Evolutionary conservation across 1,284 basidiomycete genomes (phyloP), one percentile per base, ranked within the genome.

Genomic region (Ustilago xerochloae): DNA sequence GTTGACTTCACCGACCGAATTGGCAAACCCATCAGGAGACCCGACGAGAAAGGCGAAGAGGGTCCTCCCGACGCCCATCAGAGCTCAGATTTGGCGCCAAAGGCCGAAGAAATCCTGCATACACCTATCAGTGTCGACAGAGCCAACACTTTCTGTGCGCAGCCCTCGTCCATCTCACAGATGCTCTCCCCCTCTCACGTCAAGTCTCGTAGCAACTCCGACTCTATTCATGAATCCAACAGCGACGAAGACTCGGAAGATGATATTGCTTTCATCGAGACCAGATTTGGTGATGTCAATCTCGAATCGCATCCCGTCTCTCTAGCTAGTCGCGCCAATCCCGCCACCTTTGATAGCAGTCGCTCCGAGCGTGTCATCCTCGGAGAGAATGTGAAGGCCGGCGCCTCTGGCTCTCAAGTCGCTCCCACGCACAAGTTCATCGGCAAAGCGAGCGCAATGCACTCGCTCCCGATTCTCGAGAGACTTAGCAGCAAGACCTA

Each of bases 1-100:
- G 66, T 81, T 33, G 80, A 81, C 57, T 79, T 81, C 43, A 72
- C 62, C 8, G 79, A 79, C 22, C 64, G 63, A 28, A 72, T 81
- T 16, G 80, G 80, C 45, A 77, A 71, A 10, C 75, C 74, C 24
- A 76, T 79, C 46, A 24, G 65, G 8, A 58, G 79, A 18, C 77
- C 78, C 1, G 77, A 75, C 45, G 77, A 80, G 12, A 77, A 75
- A 28, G 53, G 59, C 29, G 75, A 77, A 18, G 68, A 72, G 4
- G 38, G n/a, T 13, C 38, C 12, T 36, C 41, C 26, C 22, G 56
- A 58, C 4, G 18, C 32, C 7, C 50, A 29, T 4, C 26, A 38
- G 9, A 10, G 18, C 16, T 28, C 53, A 16, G 29, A 55, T 3
- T 29, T 43, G 7, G 29, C 46, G 6, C 29, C 24, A 1, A 47